Evolutionary conservation across 2,329 filamentous ascomycete species (phyloP), one percentile per base, ranked within the genome.

Genomic region (Botryotinia narcissicola): DNA sequence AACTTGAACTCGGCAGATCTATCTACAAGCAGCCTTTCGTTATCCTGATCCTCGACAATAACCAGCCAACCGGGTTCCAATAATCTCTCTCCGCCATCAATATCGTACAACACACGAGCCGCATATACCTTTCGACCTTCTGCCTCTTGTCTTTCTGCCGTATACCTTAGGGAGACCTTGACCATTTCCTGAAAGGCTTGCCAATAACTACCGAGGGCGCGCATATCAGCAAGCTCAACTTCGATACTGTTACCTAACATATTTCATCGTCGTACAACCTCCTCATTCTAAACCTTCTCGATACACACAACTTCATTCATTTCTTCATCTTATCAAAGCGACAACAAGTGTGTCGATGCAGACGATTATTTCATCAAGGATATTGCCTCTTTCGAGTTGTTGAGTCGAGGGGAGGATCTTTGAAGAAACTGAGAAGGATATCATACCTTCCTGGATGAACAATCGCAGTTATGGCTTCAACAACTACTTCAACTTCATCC

Each of bases 381-480:
- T 81, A 44, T 81, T 81, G 73, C 80, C 80, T 71, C 81, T 82
- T 74, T 75, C 81, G 73, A 78, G 74, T 75, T 79, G 81, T 80
- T 83, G 80, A 77, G 75, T 64, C 68, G 76, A 73, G 74, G 74
- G 73, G 73, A 60, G 63, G 57, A 71, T 29, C 37, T 42, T 64
- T 42, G 18, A 35, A 69, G 40, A 51, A 73, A 67, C 72, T 70
- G 72, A 66, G 70, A 74, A 76, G 74, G 74, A 73, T 71, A 74
- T 75, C 22, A 60, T 44, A 29, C 67, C 69, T 69, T 71, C 68
- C 44, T 74, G 75, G 35, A 73, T 72, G 73, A 76, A 75, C 67
- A 32, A 67, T 68, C 73, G 71, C 75, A 73, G 77, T 73, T 71
- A 82, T 83, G 82, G 80, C 82, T 78, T 84, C 85, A 80, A 81